Base-by-base conservation (phyloP, 495 filamentous ascomycete genomes). In the Margaritispora aquatica region DNA sequence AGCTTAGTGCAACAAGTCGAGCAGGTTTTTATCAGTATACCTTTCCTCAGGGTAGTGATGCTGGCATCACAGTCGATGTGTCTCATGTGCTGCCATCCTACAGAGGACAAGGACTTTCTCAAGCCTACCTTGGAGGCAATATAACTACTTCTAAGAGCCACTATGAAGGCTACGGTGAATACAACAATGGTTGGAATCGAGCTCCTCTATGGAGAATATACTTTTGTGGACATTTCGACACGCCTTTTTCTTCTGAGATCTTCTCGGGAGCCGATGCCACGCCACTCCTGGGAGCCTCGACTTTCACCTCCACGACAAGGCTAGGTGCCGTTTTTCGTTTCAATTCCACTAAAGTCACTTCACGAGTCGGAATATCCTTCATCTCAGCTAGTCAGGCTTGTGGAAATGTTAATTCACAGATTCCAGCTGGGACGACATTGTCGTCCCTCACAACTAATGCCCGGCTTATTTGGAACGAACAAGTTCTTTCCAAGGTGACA, bases 281-380 rank as follows among this genome's bases (percentile, higher is more conserved):
- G 2, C 53, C 63, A 8, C 60, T 67, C 15, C 57, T 51, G 0
- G 62, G 68, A 53, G 58, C 66, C 24, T 24, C 38, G 10, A 54
- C 51, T 10, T 59, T 61, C 13, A 51, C 60, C 34, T 73, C 71
- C 0, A 58, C 63, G 15, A 68, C 68, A 3, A 61, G 75, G 13
- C 64, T 79, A 4, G 76, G 77, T 0, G 77, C 74, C 1, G 64
- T 78, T 11, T 74, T 78, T 56, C 71, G 66, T 1, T 80, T 78
- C 34, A 41, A 69, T 21, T 56, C 58, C 27, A 63, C 63, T 21
- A 62, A 65, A 26, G 73, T 90, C 3, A 77, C 72, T 7, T 88
- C 86, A 9, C 76, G 82, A 10, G 86, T 90, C 3, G 87, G 87
- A 1, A 82, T 89, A 23, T 89, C 85, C 13, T 89, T 84, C 71